Conservation (phyloP, 2,329 filamentous ascomycete species). For the Ilyonectria destructans region DNA sequence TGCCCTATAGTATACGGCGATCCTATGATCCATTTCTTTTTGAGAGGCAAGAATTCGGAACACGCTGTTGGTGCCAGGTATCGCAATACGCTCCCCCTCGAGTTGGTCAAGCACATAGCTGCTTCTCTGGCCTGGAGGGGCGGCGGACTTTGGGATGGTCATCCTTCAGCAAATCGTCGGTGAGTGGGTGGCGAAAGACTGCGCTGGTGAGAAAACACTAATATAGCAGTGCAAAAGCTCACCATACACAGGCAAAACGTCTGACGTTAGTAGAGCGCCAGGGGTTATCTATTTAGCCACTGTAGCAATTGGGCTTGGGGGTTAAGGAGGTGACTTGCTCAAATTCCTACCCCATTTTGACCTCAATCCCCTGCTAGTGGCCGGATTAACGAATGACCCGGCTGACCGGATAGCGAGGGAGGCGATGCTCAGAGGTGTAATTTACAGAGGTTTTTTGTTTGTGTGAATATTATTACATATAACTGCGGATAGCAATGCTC, state of each 20-base stretch:
- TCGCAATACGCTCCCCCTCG: constrained; percentile 6
- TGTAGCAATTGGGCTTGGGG: too few species aligned
- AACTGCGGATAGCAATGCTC: too few species aligned
- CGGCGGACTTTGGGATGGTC: background rate
- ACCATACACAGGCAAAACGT: background rate
- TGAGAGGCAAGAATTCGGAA: background rate
- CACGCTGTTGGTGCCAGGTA: background rate
- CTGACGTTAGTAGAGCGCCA: background rate
- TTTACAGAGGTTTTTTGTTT: too few species aligned
- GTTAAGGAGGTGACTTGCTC: too few species aligned
- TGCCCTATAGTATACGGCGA: background rate
- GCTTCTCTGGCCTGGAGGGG: constrained; percentile 2
- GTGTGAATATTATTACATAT: too few species aligned
- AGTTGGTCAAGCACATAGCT: constrained; percentile 6
- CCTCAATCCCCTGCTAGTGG: too few species aligned
- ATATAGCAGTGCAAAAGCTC: background rate
- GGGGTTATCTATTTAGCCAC: background rate
- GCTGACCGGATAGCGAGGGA: too few species aligned
- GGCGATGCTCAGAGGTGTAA: too few species aligned
- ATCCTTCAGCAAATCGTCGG: background rate
- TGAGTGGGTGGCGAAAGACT: background rate
- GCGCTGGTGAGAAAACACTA: background rate
- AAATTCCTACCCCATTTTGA: too few species aligned
- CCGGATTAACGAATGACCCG: too few species aligned
- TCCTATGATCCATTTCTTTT: background rate